phyloP scores from a whole-genome alignment of 2,329 filamentous ascomycete genomes.

The Apiospora kogelbergensis region DNA sequence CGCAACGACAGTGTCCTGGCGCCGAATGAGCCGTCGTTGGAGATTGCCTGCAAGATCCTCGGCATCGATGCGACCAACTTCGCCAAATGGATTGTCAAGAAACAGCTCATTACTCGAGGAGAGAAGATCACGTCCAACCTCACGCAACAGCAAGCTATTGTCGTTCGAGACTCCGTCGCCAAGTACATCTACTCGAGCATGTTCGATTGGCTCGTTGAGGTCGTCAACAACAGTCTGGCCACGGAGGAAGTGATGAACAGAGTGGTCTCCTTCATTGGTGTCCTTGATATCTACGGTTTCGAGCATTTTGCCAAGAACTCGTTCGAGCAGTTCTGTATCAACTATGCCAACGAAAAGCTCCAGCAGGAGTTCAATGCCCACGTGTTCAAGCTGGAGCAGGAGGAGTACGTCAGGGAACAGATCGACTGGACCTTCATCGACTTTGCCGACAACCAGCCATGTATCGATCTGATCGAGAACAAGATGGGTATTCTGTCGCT shows the following conservation, averaged over 20 bases:
- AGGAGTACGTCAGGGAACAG: constrained; percentile 93
- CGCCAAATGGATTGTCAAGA: constrained; percentile 98
- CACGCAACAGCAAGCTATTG: constrained; percentile 87
- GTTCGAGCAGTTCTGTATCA: constrained; percentile 99
- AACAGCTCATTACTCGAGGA: constrained; percentile 91
- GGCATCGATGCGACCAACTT: constrained; percentile 86
- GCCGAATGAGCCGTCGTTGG: constrained; percentile 76
- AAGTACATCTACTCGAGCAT: constrained; percentile 98
- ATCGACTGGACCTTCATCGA: constrained; percentile 99
- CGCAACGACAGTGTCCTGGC: constrained; percentile 84
- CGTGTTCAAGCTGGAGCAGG: constrained; percentile 98
- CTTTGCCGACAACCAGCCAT: constrained; percentile 98
- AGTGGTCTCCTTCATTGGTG: constrained; percentile 90
- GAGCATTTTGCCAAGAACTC: constrained; percentile 99
- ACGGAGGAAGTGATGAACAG: constrained; percentile 82
- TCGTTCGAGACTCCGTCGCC: constrained; percentile 94
- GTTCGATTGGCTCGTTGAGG: constrained; percentile 99
- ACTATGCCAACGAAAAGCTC: constrained; percentile 98
- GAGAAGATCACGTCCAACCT: constrained; percentile 98
- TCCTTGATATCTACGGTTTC: constrained; percentile 98
- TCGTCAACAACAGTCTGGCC: constrained; percentile 87
- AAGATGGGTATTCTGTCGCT: constrained; percentile 92
- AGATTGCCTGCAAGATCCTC: constrained; percentile 78
- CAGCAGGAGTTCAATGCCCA: constrained; percentile 99
- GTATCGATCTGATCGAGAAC: constrained; percentile 96